Conservation (phyloP, 2,329 filamentous ascomycete genomes). For the Elsinoe fawcettii region DNA sequence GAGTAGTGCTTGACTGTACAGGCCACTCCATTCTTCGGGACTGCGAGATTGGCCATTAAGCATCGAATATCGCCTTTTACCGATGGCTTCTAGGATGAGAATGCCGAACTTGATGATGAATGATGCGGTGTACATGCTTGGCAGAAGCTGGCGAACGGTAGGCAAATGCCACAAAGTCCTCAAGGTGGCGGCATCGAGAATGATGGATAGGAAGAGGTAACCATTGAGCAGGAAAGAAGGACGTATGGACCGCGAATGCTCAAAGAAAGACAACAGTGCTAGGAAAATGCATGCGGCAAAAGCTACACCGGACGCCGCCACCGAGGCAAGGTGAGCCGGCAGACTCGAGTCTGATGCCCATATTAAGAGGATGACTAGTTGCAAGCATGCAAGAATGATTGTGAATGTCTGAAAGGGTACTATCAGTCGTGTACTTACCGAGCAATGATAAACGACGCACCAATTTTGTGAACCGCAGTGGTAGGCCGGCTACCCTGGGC, state of each 20-base stretch:
- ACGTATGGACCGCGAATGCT: slow-evolving; percentile 16
- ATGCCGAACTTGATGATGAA: slow-evolving; percentile 33
- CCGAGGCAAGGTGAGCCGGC: slow-evolving; percentile 1
- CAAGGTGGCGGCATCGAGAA: slow-evolving; percentile 15
- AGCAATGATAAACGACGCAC: neutral
- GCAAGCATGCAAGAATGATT: slow-evolving; percentile 13
- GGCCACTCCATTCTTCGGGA: slow-evolving; percentile 15
- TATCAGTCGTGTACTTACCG: neutral
- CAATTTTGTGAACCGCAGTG: slow-evolving; percentile 16
- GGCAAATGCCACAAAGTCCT: slow-evolving; percentile 27
- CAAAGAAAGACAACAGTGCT: slow-evolving; percentile 14
- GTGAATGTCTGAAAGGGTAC: slow-evolving; percentile 7
- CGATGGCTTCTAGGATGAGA: slow-evolving; percentile 25
- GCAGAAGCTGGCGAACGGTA: slow-evolving; percentile 25
- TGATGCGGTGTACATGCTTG: slow-evolving; percentile 31
- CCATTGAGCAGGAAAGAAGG: slow-evolving; percentile 16
- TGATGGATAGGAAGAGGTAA: slow-evolving; percentile 16
- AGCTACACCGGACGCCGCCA: slow-evolving; percentile 13
- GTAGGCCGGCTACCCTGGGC: slow-evolving; percentile 19
- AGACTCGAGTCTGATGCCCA: slow-evolving; percentile 3
- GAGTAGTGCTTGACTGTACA: slow-evolving; percentile 11
- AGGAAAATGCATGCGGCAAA: slow-evolving; percentile 12
- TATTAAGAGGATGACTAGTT: slow-evolving; percentile 9
- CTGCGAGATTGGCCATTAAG: neutral
- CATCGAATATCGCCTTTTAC: neutral